Base-by-base conservation (phyloP, 2,329 filamentous ascomycete species). In the Chaetomiaceae sp. region DNA sequence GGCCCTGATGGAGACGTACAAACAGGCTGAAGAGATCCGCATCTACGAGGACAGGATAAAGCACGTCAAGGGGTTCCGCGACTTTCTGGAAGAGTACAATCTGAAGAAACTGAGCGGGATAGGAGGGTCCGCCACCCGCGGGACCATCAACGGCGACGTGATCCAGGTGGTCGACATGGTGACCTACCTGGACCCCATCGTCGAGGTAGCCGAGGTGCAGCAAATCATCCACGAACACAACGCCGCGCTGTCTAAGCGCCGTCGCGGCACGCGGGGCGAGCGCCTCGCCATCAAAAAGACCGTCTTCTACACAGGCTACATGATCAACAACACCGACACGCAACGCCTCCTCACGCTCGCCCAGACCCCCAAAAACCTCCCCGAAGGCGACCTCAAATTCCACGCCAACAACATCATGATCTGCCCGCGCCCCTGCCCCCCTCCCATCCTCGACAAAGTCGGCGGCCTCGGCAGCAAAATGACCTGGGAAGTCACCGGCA, bases 391-490 rank as follows among this genome's bases (percentile, higher is more conserved):
- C 45, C 73, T 96, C 57, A 89, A 88, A 57, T 81, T 83, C 55
- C 84, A 96, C 61, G 91, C 86, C 40, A 96, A 95, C 69, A 92
- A 86, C 68, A 91, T 99, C 60, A 78, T 96, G 62, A 97, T 99
- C 64, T 87, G 86, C 33, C 85, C 89, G 1, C 83, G 87, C 10
- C 83, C 86, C 0, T 88, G 86, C 44, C 82, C 86, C 3, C 75
- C 78, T 44, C 79, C 77, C 57, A 85, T 95, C 19, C 72, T 96
- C 27, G 79, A 87, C 46, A 93, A 89, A 67, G 86, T 93, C 10
- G 93, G 93, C 37, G 92, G 92, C 23, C 82, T 96, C 63, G 89
- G 90, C 30, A 83, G 81, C 61, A 92, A 86, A 68, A 79, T 95
- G 69, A 82, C 74, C 35, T 99, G 92, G 89, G 82, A 88, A 66